phyloP scores from a whole-genome alignment of 2,329 filamentous ascomycete genomes.

The Cryphonectria radicalis region DNA sequence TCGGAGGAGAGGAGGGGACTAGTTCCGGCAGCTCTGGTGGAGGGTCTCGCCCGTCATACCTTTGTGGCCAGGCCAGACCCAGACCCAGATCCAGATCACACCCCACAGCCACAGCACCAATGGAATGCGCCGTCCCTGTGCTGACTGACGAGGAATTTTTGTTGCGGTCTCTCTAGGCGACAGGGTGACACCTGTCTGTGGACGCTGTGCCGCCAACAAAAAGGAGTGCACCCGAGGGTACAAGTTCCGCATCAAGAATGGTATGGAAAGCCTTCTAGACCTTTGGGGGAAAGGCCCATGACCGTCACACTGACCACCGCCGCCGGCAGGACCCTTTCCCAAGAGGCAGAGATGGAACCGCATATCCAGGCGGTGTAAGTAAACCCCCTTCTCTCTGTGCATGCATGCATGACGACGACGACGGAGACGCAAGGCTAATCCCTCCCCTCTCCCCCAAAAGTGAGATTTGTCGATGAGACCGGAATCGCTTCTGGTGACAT shows the following conservation, averaged over 20 bases:
- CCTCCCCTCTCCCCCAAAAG: conserved; percentile 29
- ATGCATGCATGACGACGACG: no score
- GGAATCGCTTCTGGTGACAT: conserved; percentile 24
- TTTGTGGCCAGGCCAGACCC: not conserved
- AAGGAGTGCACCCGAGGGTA: conserved; percentile 38
- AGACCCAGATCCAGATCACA: conserved; percentile 10
- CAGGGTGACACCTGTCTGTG: conserved; percentile 41
- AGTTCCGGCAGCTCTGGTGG: not conserved
- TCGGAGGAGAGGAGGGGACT: not conserved
- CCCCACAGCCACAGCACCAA: not conserved
- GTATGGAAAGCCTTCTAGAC: conserved; percentile 22
- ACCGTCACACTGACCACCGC: conserved; percentile 6
- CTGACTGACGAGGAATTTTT: conserved; percentile 19
- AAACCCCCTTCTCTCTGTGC: not conserved
- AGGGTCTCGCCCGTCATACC: not conserved
- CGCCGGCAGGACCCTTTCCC: conserved; percentile 35
- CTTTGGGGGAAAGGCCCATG: not conserved
- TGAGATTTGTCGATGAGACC: conserved; percentile 37
- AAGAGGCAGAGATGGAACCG: conserved; percentile 41
- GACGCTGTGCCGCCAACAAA: conserved; percentile 37
- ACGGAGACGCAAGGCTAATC: conserved; percentile 11
- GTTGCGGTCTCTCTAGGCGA: conserved; percentile 40
- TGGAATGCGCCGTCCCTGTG: not conserved
- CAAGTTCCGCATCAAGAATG: conserved; percentile 39
- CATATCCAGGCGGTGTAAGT: conserved; percentile 37